These are phyloP conservation scores for Candida anglica DNA, from an alignment of 805 yeast genomes.

Conservation along the genomic window DNA sequence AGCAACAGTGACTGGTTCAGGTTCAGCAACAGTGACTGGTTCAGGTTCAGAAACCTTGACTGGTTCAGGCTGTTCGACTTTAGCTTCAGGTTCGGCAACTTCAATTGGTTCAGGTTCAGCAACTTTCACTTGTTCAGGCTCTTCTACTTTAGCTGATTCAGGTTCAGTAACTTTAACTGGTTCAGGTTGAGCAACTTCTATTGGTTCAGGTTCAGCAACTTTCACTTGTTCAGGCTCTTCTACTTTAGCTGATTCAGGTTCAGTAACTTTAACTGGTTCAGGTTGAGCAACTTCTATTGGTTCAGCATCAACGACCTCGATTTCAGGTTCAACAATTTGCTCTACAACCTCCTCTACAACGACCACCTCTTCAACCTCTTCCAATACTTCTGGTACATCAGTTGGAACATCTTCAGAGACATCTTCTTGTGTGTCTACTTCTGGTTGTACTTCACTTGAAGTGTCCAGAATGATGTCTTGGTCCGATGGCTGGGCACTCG, in stretches of 20 bases:
- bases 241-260: not conserved
- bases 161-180: not conserved
- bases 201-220: not conserved
- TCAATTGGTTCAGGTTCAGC: constrained; percentile 2
- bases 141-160: constrained; percentile 1
- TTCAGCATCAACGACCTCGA: no score
- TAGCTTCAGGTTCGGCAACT: not conserved
- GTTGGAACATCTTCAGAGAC: not conserved
- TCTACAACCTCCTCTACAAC: constrained; percentile 1
- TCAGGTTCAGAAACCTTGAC: not conserved
- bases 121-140: constrained; percentile 3
- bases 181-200: not conserved
- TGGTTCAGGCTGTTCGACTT: not conserved
- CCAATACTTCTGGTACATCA: not conserved
- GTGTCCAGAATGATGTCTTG: no score
- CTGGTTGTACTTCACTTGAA: no score
- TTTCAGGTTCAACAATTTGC: not conserved
- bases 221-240: not conserved
- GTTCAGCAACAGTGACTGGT: constrained; percentile 1
- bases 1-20: not conserved
- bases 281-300: not conserved
- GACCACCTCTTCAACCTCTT: no score
- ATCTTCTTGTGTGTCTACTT: no score
- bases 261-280: not conserved
- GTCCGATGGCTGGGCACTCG: no score